These are phyloP conservation scores for Phalaenopsis equestris DNA, from an alignment of 106 monocot species.

Conservation along the genomic window DNA sequence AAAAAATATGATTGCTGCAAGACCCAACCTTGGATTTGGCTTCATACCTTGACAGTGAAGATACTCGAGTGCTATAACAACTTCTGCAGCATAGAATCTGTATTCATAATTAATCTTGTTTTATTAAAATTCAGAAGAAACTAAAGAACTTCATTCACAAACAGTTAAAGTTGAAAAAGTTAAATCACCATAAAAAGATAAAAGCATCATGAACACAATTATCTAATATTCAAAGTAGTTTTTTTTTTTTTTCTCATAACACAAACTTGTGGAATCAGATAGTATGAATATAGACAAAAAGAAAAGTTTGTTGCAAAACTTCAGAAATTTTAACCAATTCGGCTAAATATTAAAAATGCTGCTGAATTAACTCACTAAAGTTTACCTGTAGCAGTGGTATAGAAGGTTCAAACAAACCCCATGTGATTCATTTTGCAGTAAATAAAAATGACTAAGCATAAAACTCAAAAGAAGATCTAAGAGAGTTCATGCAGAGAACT, in stretches of 20 bases:
- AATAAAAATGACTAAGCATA: slow-evolving; percentile 2
- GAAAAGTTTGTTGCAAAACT: not conserved
- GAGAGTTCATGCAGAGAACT: not conserved
- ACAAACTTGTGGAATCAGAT: not conserved
- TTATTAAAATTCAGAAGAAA: not conserved
- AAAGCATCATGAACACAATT: not conserved
- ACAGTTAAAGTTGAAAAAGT: not conserved
- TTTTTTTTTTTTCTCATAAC: not conserved
- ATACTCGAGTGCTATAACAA: slow-evolving; percentile 84
- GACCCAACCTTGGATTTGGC: not conserved
- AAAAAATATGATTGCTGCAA: not conserved
- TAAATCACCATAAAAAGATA: not conserved
- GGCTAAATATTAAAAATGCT: not conserved
- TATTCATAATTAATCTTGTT: slow-evolving; percentile 6
- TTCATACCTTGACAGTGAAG: slow-evolving; percentile 96
- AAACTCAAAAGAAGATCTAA: not conserved
- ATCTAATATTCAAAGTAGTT: not conserved
- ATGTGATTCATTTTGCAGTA: not conserved
- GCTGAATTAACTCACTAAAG: not conserved
- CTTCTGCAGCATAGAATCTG: slow-evolving; percentile 97
- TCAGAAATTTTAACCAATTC: not conserved
- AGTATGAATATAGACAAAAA: not conserved
- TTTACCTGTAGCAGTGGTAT: not conserved
- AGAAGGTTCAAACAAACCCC: not conserved
- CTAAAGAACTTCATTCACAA: not conserved